Evolutionary conservation across 345 rosid species (phyloP), one percentile per base, ranked within the genome.

Genomic region (Pugionium dolabratum): DNA sequence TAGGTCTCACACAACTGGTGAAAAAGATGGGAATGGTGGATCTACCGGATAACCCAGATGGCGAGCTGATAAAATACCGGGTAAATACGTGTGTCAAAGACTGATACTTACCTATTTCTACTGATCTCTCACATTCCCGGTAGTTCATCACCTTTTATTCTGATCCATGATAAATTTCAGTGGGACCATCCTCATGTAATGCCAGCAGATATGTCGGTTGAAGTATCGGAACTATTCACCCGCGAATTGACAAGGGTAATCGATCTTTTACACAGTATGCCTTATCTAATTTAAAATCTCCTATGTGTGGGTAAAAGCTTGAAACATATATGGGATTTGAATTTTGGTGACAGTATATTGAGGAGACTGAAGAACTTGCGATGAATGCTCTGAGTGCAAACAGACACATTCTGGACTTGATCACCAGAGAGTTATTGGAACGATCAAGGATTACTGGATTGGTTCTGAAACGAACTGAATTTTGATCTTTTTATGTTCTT

Each of bases 361-460:
- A 87, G 61, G 96, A 90, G 78, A 85, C 98, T 2, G 97, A 93
- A 84, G 94, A 90, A 74, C 90, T 93, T 76, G 96, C 98, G 7
- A 76, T 90, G 83, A 78, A 81, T 66, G 97, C 91, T 76, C 63
- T 93, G 78, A 79, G 70, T 62, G 79, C 78, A 49, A 93, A 93
- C 76, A 82, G 80, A 65, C 85, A 80, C 63, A 79, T 93, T 65
- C 79, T 93, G 64, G 97, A 93, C 71, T 64, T 84, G 50, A 80
- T 93, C 73, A 81, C 89, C 1, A 73, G 76, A 56, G 90, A 84
- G 37, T 82, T 93, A 54, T 72, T 89, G 76, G 90, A 86, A 64
- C 76, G 80, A 49, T 90, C 94, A 3, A 90, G 94, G 80, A 85
- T 93, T 73, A 90, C 97, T 65, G 98, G 98, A 82, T 73, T 86